Conservation (phyloP, 2,329 filamentous ascomycete genomes). For the Microdochium trichocladiopsis region DNA sequence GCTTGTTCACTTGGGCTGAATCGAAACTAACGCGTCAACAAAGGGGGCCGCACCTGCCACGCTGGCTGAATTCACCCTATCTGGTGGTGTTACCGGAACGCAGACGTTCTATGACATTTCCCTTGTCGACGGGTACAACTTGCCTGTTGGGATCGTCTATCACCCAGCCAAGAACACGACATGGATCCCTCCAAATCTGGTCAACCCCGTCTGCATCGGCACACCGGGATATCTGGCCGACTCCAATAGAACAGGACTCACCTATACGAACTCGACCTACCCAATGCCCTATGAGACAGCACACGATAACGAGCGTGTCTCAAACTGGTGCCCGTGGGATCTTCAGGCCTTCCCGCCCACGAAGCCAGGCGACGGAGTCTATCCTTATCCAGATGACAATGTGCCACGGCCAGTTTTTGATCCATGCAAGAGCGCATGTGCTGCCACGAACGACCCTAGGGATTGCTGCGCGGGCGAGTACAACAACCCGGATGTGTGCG, state of each 20-base stretch:
- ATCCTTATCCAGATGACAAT: conserved; percentile 72
- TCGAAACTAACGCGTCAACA: conserved; percentile 1
- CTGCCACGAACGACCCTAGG: conserved; percentile 55
- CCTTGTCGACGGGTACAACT: conserved; percentile 78
- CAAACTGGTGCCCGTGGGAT: conserved; percentile 75
- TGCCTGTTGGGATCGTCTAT: conserved; percentile 60
- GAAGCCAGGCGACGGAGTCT: conserved; percentile 68
- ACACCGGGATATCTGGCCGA: conserved; percentile 55
- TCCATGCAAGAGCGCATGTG: conserved; percentile 72
- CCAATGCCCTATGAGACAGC: conserved; percentile 60
- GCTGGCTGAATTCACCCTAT: conserved; percentile 73
- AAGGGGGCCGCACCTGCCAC: conserved; percentile 69
- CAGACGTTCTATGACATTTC: conserved; percentile 83
- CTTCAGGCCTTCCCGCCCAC: conserved; percentile 61
- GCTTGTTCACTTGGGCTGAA: conserved; percentile 2
- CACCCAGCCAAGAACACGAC: conserved; percentile 53
- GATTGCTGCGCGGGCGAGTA: conserved; percentile 74
- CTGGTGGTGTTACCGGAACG: conserved; percentile 48
- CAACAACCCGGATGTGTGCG: conserved; percentile 54
- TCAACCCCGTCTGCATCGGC: conserved; percentile 70
- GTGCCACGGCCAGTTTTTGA: conserved; percentile 66
- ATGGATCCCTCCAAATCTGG: conserved; percentile 68
- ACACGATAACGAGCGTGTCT: conserved; percentile 48
- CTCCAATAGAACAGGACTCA: conserved; percentile 43
- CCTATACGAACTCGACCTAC: conserved; percentile 57